Evolutionary conservation across 2,329 filamentous ascomycete genomes (phyloP), one percentile per base, ranked within the genome.

Genomic region (Sporothrix inflata): DNA sequence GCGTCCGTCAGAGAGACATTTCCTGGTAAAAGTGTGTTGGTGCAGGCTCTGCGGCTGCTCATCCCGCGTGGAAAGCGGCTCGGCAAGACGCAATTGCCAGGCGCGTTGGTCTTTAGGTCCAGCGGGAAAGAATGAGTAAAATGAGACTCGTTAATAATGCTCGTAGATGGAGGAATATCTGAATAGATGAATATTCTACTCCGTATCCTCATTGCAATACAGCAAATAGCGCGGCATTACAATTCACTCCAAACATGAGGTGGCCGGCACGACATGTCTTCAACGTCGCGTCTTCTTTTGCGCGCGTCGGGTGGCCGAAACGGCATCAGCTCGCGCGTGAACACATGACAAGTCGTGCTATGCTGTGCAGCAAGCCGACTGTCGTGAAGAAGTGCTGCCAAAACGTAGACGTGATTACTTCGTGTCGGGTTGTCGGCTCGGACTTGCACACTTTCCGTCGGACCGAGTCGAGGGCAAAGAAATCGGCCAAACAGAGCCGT

Each of bases 1-100:
- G 63, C 63, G 27, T 49, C 42, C 2, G 16, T 8, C 14, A 38
- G 16, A 24, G 8, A n/a, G 4, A 14, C 5, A 16, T 42, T 53
- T 68, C 65, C 65, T 38, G 65, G 65, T 68, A 53, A 51, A 45
- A 34, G 12, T 40, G 34, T 45, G 34, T 11, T 16, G 21, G 21
- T 19, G 12, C 38, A 65, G 38, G 60, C 60, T 45, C 38, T 42
- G 60, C 38, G 38, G 60, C 57, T 45, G 38, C 3, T 27, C 30
- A 27, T 65, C 60, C 60, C 60, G 60, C 21, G 21, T 27, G 6
- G 2, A 27, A 45, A 65, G 21, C 60, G 60, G 60, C 38, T 65
- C 60, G 60, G 38, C 21, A 45, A 16, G 34, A 14, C 55, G 7
- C 27, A 38, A 60, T 38, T 34, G 55, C 30, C 30, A 60, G 30